phyloP scores from a whole-genome alignment of 225 moss, liverwort and hornwort species.

The Straminergon stramineum region DNA sequence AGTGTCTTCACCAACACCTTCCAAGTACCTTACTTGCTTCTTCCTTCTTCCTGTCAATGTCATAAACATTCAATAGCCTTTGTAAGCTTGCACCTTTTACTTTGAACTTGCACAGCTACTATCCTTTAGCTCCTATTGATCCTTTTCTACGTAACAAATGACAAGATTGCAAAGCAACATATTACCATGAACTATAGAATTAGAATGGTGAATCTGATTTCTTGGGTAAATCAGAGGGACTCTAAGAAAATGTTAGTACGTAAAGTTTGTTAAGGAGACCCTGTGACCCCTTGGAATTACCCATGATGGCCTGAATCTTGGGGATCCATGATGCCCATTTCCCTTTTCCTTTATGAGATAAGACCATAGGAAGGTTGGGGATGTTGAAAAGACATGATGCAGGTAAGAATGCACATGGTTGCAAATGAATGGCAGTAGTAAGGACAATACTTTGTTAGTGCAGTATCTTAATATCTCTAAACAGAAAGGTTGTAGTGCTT shows the following conservation, averaged over 20 bases:
- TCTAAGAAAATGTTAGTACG: background rate
- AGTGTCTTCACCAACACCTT: constrained; percentile 1
- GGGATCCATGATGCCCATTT: background rate
- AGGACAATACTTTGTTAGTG: background rate
- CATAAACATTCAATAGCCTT: background rate
- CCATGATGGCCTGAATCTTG: background rate
- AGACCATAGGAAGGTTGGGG: background rate
- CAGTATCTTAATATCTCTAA: background rate
- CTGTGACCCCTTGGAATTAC: background rate
- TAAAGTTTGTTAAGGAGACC: background rate
- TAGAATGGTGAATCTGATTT: background rate
- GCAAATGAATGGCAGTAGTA: background rate
- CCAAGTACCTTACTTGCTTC: constrained; percentile 9
- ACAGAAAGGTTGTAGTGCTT: background rate
- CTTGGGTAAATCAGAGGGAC: background rate
- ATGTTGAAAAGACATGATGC: background rate
- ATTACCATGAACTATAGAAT: background rate
- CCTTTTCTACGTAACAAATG: background rate
- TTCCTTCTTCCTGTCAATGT: constrained; percentile 8
- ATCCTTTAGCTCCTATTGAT: background rate
- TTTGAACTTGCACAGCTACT: background rate
- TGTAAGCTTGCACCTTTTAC: background rate
- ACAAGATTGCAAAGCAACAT: background rate
- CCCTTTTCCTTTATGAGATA: background rate
- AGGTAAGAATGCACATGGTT: background rate